These are phyloP conservation scores for Phascolomyces articulosus DNA, from an alignment of 371 early-diverging fungal species.

Conservation along the genomic window DNA sequence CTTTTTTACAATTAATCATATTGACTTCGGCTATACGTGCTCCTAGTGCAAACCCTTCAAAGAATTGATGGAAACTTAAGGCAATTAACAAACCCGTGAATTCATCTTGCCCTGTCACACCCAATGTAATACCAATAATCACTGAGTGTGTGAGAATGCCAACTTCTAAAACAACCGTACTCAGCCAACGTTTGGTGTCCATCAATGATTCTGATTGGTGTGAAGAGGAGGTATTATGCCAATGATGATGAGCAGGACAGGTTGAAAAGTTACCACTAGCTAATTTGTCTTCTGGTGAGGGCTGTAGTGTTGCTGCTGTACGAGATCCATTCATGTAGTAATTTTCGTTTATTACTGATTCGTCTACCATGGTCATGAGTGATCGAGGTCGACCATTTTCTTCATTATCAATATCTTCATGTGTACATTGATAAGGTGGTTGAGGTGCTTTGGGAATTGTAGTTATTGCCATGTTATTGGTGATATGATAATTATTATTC, in stretches of 20 bases:
- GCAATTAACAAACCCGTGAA: constrained; percentile 68
- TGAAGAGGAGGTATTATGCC: not conserved
- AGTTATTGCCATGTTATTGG: not conserved
- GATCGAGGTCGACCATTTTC: not conserved
- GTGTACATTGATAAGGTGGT: not conserved
- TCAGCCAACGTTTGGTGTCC: constrained; percentile 16
- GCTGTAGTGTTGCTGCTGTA: too few species aligned
- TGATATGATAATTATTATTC: not conserved
- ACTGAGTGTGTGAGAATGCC: constrained; percentile 83
- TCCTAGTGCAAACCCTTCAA: constrained; percentile 73
- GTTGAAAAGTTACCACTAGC: too few species aligned
- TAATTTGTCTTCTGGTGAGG: too few species aligned
- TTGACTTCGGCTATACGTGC: constrained; percentile 72
- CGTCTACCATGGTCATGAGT: not conserved
- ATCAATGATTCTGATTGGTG: not conserved
- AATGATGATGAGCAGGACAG: not conserved
- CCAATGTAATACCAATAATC: constrained; percentile 79
- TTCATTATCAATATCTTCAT: not conserved
- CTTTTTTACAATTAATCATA: constrained; percentile 46
- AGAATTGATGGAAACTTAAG: constrained; percentile 77
- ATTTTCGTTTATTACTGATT: not conserved
- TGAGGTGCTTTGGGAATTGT: not conserved
- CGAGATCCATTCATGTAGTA: not conserved
- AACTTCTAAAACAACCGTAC: constrained; percentile 59
- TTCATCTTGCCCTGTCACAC: constrained; percentile 21